phyloP scores from a whole-genome alignment of 768 basidiomycete genomes.

The Psilocybe sp. region DNA sequence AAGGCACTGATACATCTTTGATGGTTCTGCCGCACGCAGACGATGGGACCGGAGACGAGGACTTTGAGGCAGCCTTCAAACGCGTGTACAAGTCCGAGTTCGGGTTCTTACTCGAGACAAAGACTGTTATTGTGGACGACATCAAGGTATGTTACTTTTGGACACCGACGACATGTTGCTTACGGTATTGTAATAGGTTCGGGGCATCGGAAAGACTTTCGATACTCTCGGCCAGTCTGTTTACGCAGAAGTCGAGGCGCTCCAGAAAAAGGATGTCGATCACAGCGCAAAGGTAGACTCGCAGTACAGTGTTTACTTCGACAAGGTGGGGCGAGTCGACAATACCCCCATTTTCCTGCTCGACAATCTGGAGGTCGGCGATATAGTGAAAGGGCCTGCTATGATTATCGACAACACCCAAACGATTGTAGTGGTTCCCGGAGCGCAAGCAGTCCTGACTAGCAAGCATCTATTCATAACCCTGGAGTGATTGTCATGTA shows the following conservation, averaged over 20 bases:
- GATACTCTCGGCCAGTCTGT: constrained; percentile 78
- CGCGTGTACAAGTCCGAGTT: constrained; percentile 82
- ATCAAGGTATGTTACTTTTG: constrained; percentile 55
- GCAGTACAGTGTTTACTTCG: constrained; percentile 76
- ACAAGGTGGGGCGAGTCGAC: constrained; percentile 68
- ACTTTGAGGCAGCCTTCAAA: constrained; percentile 81
- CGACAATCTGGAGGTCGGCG: constrained; percentile 62
- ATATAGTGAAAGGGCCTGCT: constrained; percentile 78
- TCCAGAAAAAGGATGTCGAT: constrained; percentile 41
- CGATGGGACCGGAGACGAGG: constrained; percentile 52
- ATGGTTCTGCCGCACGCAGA: constrained; percentile 66
- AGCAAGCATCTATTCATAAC: constrained; percentile 66
- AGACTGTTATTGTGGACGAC: constrained; percentile 85
- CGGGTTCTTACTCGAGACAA: constrained; percentile 86
- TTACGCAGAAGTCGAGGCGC: constrained; percentile 63
- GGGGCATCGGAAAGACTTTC: constrained; percentile 89
- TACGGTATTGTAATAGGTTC: constrained; percentile 46
- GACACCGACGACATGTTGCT: not conserved
- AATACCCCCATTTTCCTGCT: constrained; percentile 82
- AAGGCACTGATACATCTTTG: constrained; percentile 89
- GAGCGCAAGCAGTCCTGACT: constrained; percentile 61
- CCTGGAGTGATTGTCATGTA: constrained; percentile 24
- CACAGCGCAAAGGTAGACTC: constrained; percentile 44
- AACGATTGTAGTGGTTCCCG: constrained; percentile 86
- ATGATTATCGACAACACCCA: constrained; percentile 96